phyloP scores from a whole-genome alignment of 176 grass and related monocot genomes.

The Eleusine coracana region DNA sequence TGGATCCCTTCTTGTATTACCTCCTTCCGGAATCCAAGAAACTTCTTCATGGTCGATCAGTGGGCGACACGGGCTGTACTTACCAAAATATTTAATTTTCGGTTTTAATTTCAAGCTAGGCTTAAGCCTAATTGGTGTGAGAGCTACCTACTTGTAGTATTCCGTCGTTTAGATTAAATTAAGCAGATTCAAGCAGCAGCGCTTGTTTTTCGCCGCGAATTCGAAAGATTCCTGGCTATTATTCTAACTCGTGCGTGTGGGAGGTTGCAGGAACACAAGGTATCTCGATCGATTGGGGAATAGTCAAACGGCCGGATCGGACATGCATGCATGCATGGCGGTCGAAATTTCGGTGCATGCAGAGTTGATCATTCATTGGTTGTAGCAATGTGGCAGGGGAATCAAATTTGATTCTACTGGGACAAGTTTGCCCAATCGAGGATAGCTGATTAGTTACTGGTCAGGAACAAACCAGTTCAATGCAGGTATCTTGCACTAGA shows the following conservation, averaged over 20 bases:
- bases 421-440: constrained; percentile 2
- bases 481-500: constrained; percentile 31
- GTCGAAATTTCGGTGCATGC: constrained; percentile 42
- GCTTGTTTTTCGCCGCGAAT: constrained; percentile 40
- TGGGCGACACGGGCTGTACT: constrained; percentile 29
- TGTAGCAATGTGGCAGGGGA: constrained; percentile 37
- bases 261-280: constrained; percentile 62
- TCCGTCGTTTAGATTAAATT: background rate
- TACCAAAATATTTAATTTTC: constrained; percentile 14
- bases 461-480: background rate
- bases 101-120: background rate
- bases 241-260: constrained; percentile 38
- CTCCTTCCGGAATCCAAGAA: constrained; percentile 49
- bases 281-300: constrained; percentile 37
- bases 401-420: constrained; percentile 40
- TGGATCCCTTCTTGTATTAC: background rate
- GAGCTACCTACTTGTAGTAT: background rate
- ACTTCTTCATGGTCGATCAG: constrained; percentile 36
- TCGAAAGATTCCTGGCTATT: constrained; percentile 42
- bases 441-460: constrained; percentile 9
- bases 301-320: constrained; percentile 38
- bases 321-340: background rate
- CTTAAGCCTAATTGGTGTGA: background rate
- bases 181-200: constrained; percentile 6
- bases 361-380: background rate